A percentile compares a stretch with the other conserved stretches of the same genome.
phyloP scores from a whole-genome alignment of 768 basidiomycete genomes.

The Kwoniella sp. region DNA sequence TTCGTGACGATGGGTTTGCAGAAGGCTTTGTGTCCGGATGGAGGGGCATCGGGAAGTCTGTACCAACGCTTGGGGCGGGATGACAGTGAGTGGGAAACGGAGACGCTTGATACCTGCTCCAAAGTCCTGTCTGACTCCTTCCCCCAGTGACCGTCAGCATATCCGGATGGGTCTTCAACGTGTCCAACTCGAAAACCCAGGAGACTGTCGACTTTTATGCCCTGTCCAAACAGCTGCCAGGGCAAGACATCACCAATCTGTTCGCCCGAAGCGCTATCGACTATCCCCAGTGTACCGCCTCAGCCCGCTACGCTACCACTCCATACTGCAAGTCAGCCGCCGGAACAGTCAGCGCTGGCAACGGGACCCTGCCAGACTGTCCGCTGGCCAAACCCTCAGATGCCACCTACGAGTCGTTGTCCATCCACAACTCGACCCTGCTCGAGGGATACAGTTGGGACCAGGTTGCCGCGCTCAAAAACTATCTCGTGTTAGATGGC shows the following conservation, averaged over 20 bases:
- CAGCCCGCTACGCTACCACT: slow-evolving; percentile 67
- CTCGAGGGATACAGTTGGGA: slow-evolving; percentile 87
- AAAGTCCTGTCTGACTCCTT: not conserved
- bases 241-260: slow-evolving; percentile 82
- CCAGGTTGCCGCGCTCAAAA: slow-evolving; percentile 66
- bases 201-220: slow-evolving; percentile 60
- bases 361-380: slow-evolving; percentile 56
- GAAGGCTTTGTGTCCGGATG: slow-evolving; percentile 77
- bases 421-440: slow-evolving; percentile 63
- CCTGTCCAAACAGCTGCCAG: slow-evolving; percentile 59
- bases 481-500: slow-evolving; percentile 87
- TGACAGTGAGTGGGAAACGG: slow-evolving; percentile 23
- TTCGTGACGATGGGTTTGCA: slow-evolving; percentile 94
- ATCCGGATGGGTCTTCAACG: slow-evolving; percentile 71
- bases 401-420: slow-evolving; percentile 60
- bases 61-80: slow-evolving; percentile 35
- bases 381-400: slow-evolving; percentile 62
- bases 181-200: slow-evolving; percentile 57
- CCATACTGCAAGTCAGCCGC: slow-evolving; percentile 58
- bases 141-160: slow-evolving; percentile 67
- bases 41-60: slow-evolving; percentile 32
- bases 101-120: not conserved
- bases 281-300: slow-evolving; percentile 62
- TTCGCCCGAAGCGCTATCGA: slow-evolving; percentile 69
- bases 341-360: slow-evolving; percentile 46